Percentiles rank a stretch among this genome's conserved stretches.
These are phyloP conservation scores for Cladosporium cucumerinum DNA, from an alignment of 2,329 filamentous ascomycete species.

Conservation along the genomic window DNA sequence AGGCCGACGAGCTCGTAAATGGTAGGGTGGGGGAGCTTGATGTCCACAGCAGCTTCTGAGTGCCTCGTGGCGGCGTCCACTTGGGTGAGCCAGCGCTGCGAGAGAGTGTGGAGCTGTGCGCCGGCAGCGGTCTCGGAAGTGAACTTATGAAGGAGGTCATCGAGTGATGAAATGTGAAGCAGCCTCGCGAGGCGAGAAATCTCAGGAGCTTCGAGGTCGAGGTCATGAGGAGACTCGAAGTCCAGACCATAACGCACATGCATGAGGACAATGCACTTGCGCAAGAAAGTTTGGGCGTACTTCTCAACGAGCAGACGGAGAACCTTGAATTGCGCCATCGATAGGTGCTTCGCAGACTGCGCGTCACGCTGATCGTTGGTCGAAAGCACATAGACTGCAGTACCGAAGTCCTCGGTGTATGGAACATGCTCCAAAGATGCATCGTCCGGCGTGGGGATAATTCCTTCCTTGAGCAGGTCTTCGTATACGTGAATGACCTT, in stretches of 20 bases:
- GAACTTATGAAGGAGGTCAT: constrained; percentile 68
- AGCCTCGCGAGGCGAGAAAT: constrained; percentile 75
- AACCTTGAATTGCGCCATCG: constrained; percentile 24
- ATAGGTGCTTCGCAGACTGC: background rate
- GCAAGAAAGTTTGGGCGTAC: constrained; percentile 85
- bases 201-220: constrained; percentile 49
- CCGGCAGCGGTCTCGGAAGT: constrained; percentile 39
- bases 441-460: background rate
- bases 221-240: constrained; percentile 62
- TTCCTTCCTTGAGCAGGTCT: constrained; percentile 19
- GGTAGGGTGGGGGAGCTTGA: constrained; percentile 70
- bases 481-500: constrained; percentile 66
- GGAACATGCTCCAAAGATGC: constrained; percentile 27
- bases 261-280: constrained; percentile 78
- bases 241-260: constrained; percentile 87
- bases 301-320: constrained; percentile 56
- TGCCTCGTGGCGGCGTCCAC: constrained; percentile 29
- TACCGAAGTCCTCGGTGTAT: constrained; percentile 19
- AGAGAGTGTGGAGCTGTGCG: constrained; percentile 48
- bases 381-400: constrained; percentile 1
- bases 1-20: constrained; percentile 94
- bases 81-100: constrained; percentile 71
- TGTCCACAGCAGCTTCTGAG: constrained; percentile 37
- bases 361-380: background rate
- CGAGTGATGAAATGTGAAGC: constrained; percentile 72